phyloP scores from a whole-genome alignment of 202 grass and related monocot species.

The Carex arenaria region DNA sequence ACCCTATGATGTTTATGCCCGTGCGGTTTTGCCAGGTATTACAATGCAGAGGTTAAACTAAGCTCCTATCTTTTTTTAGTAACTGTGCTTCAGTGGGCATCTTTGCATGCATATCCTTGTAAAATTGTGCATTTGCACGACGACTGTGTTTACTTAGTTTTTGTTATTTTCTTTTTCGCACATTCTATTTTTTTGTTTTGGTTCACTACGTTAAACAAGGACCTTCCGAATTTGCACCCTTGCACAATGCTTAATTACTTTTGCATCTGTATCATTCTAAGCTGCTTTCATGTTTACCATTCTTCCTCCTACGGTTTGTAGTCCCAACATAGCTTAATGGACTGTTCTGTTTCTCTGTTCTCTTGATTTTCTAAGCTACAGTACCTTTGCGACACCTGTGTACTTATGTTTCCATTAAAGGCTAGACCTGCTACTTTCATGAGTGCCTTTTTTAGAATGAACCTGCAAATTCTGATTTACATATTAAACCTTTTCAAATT shows the following conservation, averaged over 20 bases:
- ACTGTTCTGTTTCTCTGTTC: neutral
- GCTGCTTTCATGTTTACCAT: neutral
- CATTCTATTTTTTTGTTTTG: neutral
- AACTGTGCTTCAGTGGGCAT: neutral
- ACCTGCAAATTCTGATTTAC: neutral
- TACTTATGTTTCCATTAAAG: neutral
- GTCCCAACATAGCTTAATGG: neutral
- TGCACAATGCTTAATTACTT: neutral
- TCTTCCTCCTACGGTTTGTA: neutral
- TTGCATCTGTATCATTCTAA: neutral
- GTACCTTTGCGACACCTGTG: neutral
- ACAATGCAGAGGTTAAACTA: neutral
- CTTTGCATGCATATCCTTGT: neutral
- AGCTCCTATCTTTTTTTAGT: neutral
- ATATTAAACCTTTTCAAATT: neutral
- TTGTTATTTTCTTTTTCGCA: neutral
- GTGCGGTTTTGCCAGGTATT: neutral
- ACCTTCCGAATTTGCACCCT: neutral
- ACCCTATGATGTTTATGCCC: neutral
- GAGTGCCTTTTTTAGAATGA: neutral
- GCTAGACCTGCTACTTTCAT: neutral
- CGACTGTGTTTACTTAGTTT: neutral
- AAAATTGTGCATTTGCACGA: neutral
- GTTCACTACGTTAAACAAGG: neutral
- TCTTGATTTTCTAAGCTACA: neutral